Evolutionary conservation across 1,284 basidiomycete genomes (phyloP).

Genomic region (Takashimella koratensis): DNA sequence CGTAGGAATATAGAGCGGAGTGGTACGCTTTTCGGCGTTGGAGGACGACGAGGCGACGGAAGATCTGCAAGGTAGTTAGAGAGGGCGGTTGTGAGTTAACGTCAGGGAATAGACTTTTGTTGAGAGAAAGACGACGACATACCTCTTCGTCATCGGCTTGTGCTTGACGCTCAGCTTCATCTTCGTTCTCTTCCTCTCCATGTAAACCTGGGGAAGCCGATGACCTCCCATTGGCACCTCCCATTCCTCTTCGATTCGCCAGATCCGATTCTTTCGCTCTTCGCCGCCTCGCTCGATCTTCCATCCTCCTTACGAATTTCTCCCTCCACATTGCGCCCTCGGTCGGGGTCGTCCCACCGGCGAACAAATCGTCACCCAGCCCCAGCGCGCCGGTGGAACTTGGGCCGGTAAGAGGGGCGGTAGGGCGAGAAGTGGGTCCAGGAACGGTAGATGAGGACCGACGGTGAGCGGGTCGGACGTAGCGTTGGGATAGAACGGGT

Average conservation of each 20-base stretch:
- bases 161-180: slow-evolving; percentile 34
- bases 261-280: slow-evolving; percentile 23
- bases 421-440: slow-evolving; percentile 1
- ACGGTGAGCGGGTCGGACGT: slow-evolving; percentile 12
- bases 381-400: background rate
- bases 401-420: background rate
- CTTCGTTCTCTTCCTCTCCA: slow-evolving; percentile 23
- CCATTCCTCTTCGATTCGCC: slow-evolving; percentile 22
- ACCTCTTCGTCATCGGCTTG: slow-evolving; percentile 46
- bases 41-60: slow-evolving; percentile 38
- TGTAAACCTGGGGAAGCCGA: background rate
- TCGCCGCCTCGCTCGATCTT: slow-evolving; percentile 31
- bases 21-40: slow-evolving; percentile 34
- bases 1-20: slow-evolving; percentile 28
- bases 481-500: slow-evolving; percentile 12
- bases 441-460: background rate
- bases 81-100: background rate
- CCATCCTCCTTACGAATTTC: slow-evolving; percentile 28
- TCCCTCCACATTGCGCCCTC: slow-evolving; percentile 41
- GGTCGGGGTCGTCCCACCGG: slow-evolving; percentile 33
- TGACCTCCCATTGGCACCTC: background rate
- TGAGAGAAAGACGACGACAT: slow-evolving; percentile 2
- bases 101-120: too few species aligned
- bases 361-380: slow-evolving; percentile 27
- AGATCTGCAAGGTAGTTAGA: slow-evolving; percentile 37